A percentile compares a stretch with the other conserved stretches of the same genome.
These are phyloP conservation scores for Venturia oleaginea DNA, from an alignment of 2,329 filamentous ascomycete species.

Conservation along the genomic window DNA sequence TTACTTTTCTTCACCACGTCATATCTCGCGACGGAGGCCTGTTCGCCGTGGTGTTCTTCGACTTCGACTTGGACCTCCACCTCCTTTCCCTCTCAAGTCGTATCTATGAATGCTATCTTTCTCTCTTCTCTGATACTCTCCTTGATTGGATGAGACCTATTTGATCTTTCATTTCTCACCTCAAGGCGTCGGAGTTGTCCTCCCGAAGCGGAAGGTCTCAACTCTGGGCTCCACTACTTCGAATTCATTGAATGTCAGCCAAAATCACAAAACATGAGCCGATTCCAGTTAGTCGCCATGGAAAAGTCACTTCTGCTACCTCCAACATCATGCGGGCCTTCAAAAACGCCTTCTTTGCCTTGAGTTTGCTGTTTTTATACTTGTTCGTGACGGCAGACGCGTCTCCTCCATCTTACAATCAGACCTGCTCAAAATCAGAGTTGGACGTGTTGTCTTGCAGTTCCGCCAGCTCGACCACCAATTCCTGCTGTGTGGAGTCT, in stretches of 20 bases:
- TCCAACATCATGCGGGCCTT: neutral
- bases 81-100: neutral
- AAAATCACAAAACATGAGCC: neutral
- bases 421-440: neutral
- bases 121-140: neutral
- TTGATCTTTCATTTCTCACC: neutral
- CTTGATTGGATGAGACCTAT: neutral
- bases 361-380: neutral
- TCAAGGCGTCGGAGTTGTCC: neutral
- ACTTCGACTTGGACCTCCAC: neutral
- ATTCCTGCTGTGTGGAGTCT: constrained; percentile 12
- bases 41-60: neutral
- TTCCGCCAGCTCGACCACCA: neutral
- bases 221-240: neutral
- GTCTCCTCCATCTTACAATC: neutral
- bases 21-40: neutral
- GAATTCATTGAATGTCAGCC: neutral
- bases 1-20: neutral
- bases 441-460: constrained; percentile 5
- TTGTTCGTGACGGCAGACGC: neutral
- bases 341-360: neutral
- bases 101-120: neutral
- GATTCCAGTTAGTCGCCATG: neutral
- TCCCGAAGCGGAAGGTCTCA: neutral
- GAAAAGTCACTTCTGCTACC: neutral